Evolutionary conservation across 2,329 filamentous ascomycete genomes (phyloP), one percentile per base, ranked within the genome.

Genomic region (Hirsutella thompsonii): DNA sequence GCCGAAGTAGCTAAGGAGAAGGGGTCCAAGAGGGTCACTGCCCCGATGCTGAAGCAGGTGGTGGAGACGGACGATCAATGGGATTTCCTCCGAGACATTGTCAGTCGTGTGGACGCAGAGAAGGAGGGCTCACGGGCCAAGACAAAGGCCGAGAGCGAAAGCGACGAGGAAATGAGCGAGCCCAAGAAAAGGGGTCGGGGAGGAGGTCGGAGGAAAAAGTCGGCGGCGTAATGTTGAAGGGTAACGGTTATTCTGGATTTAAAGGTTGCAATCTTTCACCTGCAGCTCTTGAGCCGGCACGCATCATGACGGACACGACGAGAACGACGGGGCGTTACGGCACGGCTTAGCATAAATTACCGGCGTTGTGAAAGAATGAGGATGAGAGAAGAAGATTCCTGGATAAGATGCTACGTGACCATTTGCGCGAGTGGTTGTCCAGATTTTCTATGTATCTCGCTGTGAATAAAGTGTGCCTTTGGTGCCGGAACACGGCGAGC

Each of bases 51-150:
- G 49, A 96, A 96, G 67, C 79, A 85, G 47, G 90, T 92, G 10
- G 81, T 98, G 33, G 77, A 83, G 58, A 81, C 79, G 20, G 86
- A 94, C 55, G 86, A 92, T 48, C 87, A 94, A 57, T 90, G 94
- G 66, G 92, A 98, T 63, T 98, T 96, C 53, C 64, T 98, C 46
- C 73, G 78, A 44, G 89, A 96, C 39, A 95, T 95, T 52, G 89
- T 94, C 40, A 74, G 79, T 52, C 90, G 90, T 57, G 81, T 95
- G 0, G 83, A 74, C 47, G 69, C 68, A 29, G 72, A 79, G 51
- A 75, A 74, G 55, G 60, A 63, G 45, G 58, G 59, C 4, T 51
- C 51, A 42, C 59, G 54, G 41, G 55, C 61, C 20, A 65, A 62
- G 41, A 61, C 58, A 40, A 73, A 74, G 54, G 60, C 58, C 2